Evolutionary conservation across 805 yeast genomes (phyloP), one percentile per base, ranked within the genome.

Genomic region (Saturnispora ahearnii): DNA sequence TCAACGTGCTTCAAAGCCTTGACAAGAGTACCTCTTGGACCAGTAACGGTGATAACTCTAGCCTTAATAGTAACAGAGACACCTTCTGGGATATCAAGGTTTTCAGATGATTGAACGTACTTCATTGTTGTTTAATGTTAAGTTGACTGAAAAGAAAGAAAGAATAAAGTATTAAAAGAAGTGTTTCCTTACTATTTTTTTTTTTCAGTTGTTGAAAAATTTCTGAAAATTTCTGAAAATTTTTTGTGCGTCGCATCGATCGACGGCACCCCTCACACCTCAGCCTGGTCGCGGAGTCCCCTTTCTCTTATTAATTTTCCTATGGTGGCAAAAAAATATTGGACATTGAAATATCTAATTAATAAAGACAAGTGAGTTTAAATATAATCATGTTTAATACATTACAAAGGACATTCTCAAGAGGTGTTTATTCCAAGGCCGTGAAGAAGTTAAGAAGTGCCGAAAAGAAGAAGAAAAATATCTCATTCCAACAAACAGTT

Each of bases 21-120:
- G 77, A 73, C 70, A 71, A 91, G 79, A 61, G 79, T 77, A 76
- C 99, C 99, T 80, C 98, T 90, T 78, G 99, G 99, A 64, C 99
- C 99, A 66, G 84, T 79, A 62, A 93, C 98, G 65, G 81, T 82
- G 71, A 93, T 74, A 68, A 68, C 64, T 79, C 99, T 87, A 73
- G 98, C 81, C 74, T 88, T 86, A 82, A 93, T 91, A 70, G 76
- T 73, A 63, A 93, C 86, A 65, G 84, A 78, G 59, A 93, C 99
- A 68, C 87, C 96, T 74, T 86, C 95, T 74, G 99, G 98, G 73
- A 78, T 69, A 36, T 69, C 79, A 65, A 78, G 69, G 63, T 68
- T 61, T 69, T 78, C 81, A 62, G 74, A 77, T 54, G 83, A 76
- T 67, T 77, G 80, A 59, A 78, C 66, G 81, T 76, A 78, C 73